Evolutionary conservation across 139 green algal species (phyloP), one percentile per base, ranked within the genome.

Genomic region (Chlorella vulgaris): DNA sequence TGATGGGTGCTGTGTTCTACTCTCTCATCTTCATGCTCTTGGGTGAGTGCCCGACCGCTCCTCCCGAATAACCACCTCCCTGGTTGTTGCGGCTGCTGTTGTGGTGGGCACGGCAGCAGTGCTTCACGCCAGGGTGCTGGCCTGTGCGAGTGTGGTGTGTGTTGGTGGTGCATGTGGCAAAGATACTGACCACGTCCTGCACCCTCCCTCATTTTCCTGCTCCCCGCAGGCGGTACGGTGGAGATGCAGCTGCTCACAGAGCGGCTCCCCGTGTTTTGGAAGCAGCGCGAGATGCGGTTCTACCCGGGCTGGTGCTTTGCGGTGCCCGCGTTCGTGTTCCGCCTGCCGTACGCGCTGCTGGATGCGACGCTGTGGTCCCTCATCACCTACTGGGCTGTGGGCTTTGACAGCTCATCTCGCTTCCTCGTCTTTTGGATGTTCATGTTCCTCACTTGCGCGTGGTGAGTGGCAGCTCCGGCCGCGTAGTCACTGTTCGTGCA

Each of bases 221-320:
- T n/a, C 65, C 36, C 31, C 7, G 18, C 76, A 75, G 73, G 69
- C 24, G 82, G 65, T 26, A 74, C 82, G 4, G 47, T 61, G 38
- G 82, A 84, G 78, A 73, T 80, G 76, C 81, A 86, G 58, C 50
- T 86, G n/a, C 38, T 86, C 2, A 61, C 47, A 0, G 47, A 78
- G 69, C 74, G 82, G 28, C 63, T 86, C n/a, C 50, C 75, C 7
- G 82, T 86, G 21, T 83, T 88, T 31, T 86, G 81, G 69, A 82
- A 82, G 69, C 85, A 89, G 81, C 82, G 85, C 3, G 85, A 83
- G 26, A 70, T 80, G 63, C 73, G 55, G 1, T 84, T 85, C 43
- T 85, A 83, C 58, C 75, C 81, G 31, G 81, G 65, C 50, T 88
- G 81, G 81, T 67, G 74, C 38, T 88, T 81, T 66, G 84, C 76